Base-by-base conservation (phyloP, 495 filamentous ascomycete genomes). In the Lepidopterella palustris region DNA sequence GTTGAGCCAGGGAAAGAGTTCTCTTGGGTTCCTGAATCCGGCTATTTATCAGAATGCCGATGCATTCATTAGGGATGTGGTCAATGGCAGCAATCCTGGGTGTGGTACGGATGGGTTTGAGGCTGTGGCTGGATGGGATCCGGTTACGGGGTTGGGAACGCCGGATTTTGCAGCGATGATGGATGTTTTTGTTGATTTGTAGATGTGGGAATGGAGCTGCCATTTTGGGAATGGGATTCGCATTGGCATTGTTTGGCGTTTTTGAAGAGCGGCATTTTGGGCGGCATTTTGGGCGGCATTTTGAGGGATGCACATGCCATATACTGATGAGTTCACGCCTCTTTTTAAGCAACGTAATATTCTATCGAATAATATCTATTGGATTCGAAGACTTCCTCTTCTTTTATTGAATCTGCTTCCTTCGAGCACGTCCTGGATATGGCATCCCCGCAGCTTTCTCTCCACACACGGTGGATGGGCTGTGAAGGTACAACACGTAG, bases 21-120 rank as follows among this genome's bases (percentile, higher is more conserved):
- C 77, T 0, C 72, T 85, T 0, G 84, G 84, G 1, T 78, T 86
- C 51, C 65, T 85, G 29, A 84, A 86, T 56, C 83, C 80, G 11
- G 70, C 75, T 4, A 67, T 86, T 8, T 87, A 87, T 67, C 74
- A 74, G 0, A 74, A 87, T 61, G 80, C 83, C 0, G 77, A 76
- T 25, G 75, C 76, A 0, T 76, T 87, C 56, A 24, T 24, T 18
- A 82, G 78, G 49, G 84, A 87, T 67, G 74, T 87, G 40, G 82
- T 76, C 5, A 59, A 55, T 11, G 84, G 84, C 0, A 77, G 70
- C 3, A 87, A 86, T 63, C 70, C 73, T 5, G 82, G 78, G 4
- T 87, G 84, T 66, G 74, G 75, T 24, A 81, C 79, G 0, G 54
- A 70, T 11, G 84, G 82, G 0, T 87, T 87, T 64, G 60, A 60